Evolutionary conservation across 805 yeast genomes (phyloP), one percentile per base, ranked within the genome.

Genomic region (Diddensiella transvaalensis): DNA sequence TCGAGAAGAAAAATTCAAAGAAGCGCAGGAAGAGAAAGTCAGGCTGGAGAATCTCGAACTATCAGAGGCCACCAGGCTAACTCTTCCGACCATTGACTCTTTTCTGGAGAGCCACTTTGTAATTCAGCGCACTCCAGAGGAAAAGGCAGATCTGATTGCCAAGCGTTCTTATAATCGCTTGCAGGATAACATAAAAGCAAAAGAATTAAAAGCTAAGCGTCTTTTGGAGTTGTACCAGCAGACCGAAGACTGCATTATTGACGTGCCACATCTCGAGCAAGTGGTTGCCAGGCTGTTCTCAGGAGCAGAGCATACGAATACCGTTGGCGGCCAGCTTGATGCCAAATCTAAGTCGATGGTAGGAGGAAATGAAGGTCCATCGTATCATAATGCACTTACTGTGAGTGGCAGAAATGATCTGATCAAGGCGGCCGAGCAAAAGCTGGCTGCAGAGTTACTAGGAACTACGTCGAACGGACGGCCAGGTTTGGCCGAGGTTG

Each of bases 11-110:
- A 60, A 68, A 39, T 73, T 65, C 5, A 74, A 62, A 22, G 55
- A 51, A 22, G 73, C 69, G 26, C 54, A 63, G 35, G 50, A 50
- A n/a, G 60, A 57, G 10, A 62, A 67, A 15, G 54, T 65, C 3
- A 49, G 58, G 33, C 32, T 22, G 23, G 61, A 60, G 40, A 56
- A 63, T 33, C 56, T 55, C n/a, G 65, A 69, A 52, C 61, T 66
- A 17, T 61, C 69, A 3, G 61, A 57, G 30, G 83, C 87, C 21
- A 74, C 79, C 42, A 54, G 73, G 58, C 75, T 83, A 60, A 87
- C 96, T 1, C 71, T 87, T 44, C 96, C 96, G 41, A 85, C 96
- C 1, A 72, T 89, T 49, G 88, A 84, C 33, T 44, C 60, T 6
- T 52, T 62, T 15, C 74, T 80, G 54, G 65, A 75, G 19, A 87